These are phyloP conservation scores for Zygosaccharomyces lentus DNA, from an alignment of 805 yeast species.

Conservation along the genomic window DNA sequence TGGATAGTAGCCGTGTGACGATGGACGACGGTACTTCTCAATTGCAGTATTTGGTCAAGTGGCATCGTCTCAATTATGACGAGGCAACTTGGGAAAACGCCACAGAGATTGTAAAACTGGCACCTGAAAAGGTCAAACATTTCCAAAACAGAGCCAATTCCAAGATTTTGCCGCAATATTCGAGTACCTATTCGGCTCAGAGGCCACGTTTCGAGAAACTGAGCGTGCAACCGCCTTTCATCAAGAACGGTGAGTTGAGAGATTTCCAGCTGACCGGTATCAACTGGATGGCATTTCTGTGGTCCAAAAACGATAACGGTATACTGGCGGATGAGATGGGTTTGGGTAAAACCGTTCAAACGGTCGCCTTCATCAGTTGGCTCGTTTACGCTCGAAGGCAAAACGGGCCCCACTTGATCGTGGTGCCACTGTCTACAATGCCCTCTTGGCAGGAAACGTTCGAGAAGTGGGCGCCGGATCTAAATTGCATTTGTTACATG, in stretches of 20 bases:
- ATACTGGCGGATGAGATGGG: slow-evolving; percentile 99
- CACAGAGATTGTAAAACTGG: slow-evolving; percentile 72
- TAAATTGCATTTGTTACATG: slow-evolving; percentile 86
- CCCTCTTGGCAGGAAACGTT: slow-evolving; percentile 99
- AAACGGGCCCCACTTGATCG: slow-evolving; percentile 95
- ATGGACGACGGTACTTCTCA: slow-evolving; percentile 53
- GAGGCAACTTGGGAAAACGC: slow-evolving; percentile 98
- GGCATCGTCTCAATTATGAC: slow-evolving; percentile 91
- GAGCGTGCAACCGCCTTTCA: slow-evolving; percentile 78
- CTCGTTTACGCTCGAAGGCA: slow-evolving; percentile 91
- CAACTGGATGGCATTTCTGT: slow-evolving; percentile 98
- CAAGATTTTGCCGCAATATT: slow-evolving; percentile 75
- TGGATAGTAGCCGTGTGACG: slow-evolving; percentile 72
- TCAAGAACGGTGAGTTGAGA: slow-evolving; percentile 86
- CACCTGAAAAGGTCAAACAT: slow-evolving; percentile 78
- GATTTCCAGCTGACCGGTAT: slow-evolving; percentile 97
- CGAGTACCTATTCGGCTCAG: slow-evolving; percentile 60
- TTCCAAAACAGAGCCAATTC: slow-evolving; percentile 79
- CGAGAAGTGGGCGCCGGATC: slow-evolving; percentile 95
- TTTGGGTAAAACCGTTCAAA: slow-evolving; percentile 95
- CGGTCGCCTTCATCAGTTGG: slow-evolving; percentile 93
- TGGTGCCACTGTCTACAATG: slow-evolving; percentile 91
- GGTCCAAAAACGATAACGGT: slow-evolving; percentile 98
- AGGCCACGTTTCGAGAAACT: slow-evolving; percentile 91
- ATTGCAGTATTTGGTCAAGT: slow-evolving; percentile 81